Base-by-base conservation (phyloP, 1,139 yeast species). In the Candida dubliniensis region DNA sequence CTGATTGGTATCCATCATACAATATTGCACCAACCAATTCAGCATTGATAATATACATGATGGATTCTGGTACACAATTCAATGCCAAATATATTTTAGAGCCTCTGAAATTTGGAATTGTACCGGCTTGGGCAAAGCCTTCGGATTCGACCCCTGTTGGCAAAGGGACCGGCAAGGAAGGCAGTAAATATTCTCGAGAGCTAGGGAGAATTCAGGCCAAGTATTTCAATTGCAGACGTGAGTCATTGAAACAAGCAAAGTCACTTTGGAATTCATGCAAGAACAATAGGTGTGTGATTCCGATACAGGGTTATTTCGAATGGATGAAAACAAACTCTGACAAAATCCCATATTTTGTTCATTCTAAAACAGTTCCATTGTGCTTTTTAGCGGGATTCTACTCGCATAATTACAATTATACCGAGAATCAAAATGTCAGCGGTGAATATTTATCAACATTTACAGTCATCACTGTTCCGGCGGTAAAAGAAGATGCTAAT, bases 301-400 rank as follows among this genome's bases (percentile, higher is more conserved):
- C 96, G 0, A 76, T 87, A 34, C 79, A 79, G 55, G 97, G 97
- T 0, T 91, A 90, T 61, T 90, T 79, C 58, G 98, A 90, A 61
- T 90, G 97, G 97, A 62, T 56, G 27, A 67, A 67, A 41, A 47
- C 56, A 13, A 58, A 57, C 2, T 63, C 57, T 43, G 69, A 67
- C 14, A 82, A 78, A 52, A 60, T 61, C 0, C 96, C 97, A 0
- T 80, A 84, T 59, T 90, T 70, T 58, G 73, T 90, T 12, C 77
- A 74, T 41, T 72, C 86, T 8, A 71, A 69, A 34, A 76, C 75
- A 43, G 60, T 67, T 0, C 69, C 77, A 8, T 55, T 89, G 34
- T 63, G 85, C 57, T 87, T 77, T 55, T 63, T 89, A 35, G 95
- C 95, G 0, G 96, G 95, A 0, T 59, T 91, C 44, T 86, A 72